A percentile compares a stretch with the other conserved stretches of the same genome.
phyloP scores from a whole-genome alignment of 257 asterid species.

The Handroanthus guayacan region DNA sequence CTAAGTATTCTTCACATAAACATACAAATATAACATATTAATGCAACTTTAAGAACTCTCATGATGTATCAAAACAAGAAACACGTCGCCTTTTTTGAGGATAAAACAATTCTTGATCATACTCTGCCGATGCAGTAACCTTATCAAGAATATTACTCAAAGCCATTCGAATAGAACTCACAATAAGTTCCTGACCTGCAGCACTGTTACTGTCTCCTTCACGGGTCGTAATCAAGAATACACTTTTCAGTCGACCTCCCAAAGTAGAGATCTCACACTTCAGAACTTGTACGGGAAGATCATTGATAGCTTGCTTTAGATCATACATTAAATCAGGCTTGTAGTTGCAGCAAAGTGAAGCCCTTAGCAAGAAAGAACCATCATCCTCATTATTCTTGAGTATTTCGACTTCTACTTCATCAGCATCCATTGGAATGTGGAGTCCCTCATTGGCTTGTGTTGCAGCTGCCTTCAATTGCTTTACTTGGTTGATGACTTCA shows the following conservation, averaged over 20 bases:
- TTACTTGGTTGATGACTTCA: slow-evolving; percentile 71
- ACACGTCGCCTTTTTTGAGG: slow-evolving; percentile 66
- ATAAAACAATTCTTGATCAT: slow-evolving; percentile 43
- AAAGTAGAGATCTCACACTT: slow-evolving; percentile 74
- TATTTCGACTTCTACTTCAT: slow-evolving; percentile 69
- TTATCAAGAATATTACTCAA: slow-evolving; percentile 61
- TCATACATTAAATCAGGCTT: slow-evolving; percentile 65
- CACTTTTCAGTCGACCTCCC: slow-evolving; percentile 67
- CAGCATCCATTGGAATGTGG: slow-evolving; percentile 74
- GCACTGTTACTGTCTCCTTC: slow-evolving; percentile 18
- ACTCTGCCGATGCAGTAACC: slow-evolving; percentile 61
- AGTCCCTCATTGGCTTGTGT: slow-evolving; percentile 57
- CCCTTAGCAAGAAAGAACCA: slow-evolving; percentile 54
- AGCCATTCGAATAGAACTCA: slow-evolving; percentile 51
- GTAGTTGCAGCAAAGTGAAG: slow-evolving; percentile 80
- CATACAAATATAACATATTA: not conserved
- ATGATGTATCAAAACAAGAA: slow-evolving; percentile 46
- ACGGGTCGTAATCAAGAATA: slow-evolving; percentile 46
- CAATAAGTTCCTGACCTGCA: slow-evolving; percentile 31
- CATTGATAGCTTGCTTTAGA: slow-evolving; percentile 47
- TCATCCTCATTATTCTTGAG: slow-evolving; percentile 43
- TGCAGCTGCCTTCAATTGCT: slow-evolving; percentile 62
- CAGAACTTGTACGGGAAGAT: slow-evolving; percentile 48
- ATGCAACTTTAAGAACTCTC: slow-evolving; percentile 7
- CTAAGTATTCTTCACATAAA: not conserved